Evolutionary conservation across 176 grass and related monocot species (phyloP).

Genomic region (Oryza rufipogon): DNA sequence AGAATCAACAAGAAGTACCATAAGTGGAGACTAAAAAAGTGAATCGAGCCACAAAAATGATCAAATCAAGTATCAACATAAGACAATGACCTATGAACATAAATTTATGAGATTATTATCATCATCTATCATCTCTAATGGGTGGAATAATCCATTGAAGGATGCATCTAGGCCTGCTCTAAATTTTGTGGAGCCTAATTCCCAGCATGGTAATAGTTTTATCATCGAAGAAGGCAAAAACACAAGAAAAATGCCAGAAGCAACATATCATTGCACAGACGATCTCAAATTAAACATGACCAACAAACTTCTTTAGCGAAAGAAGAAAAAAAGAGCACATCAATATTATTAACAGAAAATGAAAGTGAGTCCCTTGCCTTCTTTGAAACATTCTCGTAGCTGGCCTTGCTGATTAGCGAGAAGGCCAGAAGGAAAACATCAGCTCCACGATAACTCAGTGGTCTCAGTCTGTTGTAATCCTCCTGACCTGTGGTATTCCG

Average conservation of each 20-base stretch:
- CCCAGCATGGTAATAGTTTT: background rate
- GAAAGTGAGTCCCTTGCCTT: constrained; percentile 55
- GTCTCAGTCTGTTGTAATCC: constrained; percentile 83
- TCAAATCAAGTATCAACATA: background rate
- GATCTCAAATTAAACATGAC: constrained; percentile 7
- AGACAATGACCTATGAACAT: background rate
- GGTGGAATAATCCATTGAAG: background rate
- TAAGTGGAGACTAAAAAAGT: background rate
- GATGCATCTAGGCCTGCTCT: background rate
- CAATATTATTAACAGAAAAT: constrained; percentile 20
- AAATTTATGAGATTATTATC: background rate
- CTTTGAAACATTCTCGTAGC: constrained; percentile 81
- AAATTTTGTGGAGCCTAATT: constrained; percentile 2
- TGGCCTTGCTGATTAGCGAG: constrained; percentile 84
- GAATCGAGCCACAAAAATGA: constrained; percentile 7
- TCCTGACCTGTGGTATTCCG: constrained; percentile 66
- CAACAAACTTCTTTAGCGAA: background rate
- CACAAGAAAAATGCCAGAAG: constrained; percentile 13
- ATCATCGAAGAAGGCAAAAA: constrained; percentile 4
- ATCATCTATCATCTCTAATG: background rate
- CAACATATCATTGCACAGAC: background rate
- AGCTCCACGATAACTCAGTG: constrained; percentile 78
- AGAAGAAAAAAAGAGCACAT: constrained; percentile 5
- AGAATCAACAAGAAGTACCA: constrained; percentile 27
- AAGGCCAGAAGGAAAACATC: constrained; percentile 84